phyloP scores from a whole-genome alignment of 306 rosid species.

The Delonix regia region DNA sequence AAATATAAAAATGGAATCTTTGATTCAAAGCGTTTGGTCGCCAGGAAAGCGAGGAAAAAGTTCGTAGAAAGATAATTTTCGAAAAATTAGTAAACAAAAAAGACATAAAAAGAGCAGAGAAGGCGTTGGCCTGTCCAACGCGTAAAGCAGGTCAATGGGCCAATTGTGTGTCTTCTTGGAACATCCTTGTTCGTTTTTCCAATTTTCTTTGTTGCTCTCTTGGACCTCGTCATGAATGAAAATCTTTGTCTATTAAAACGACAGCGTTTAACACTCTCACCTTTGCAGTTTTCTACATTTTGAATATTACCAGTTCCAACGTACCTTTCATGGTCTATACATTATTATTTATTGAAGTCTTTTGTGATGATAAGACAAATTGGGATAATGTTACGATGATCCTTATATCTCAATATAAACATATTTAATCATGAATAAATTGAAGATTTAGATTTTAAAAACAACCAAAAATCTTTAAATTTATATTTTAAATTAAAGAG shows the following conservation, averaged over 20 bases:
- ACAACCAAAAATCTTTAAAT: too few relatives aligned
- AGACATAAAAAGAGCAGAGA: neutral
- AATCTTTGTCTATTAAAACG: neutral
- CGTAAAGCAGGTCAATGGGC: neutral
- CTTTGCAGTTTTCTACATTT: neutral
- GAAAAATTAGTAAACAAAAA: neutral
- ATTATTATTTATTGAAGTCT: too few relatives aligned
- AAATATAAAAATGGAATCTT: neutral
- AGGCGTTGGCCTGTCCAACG: slow-evolving; percentile 5
- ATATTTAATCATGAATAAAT: too few relatives aligned
- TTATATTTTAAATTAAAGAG: too few relatives aligned
- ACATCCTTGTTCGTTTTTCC: neutral
- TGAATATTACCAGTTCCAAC: too few relatives aligned
- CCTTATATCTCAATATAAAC: too few relatives aligned
- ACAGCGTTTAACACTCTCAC: neutral
- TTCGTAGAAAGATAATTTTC: neutral
- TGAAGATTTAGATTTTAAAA: too few relatives aligned
- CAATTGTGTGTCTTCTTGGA: slow-evolving; percentile 3
- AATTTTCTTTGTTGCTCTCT: neutral
- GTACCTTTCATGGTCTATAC: too few relatives aligned
- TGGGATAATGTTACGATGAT: too few relatives aligned
- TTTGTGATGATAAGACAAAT: too few relatives aligned
- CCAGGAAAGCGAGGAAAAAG: neutral
- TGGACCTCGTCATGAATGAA: neutral
- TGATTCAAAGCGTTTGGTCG: neutral